phyloP scores from a whole-genome alignment of 768 basidiomycete species.

The Suillus sp. region DNA sequence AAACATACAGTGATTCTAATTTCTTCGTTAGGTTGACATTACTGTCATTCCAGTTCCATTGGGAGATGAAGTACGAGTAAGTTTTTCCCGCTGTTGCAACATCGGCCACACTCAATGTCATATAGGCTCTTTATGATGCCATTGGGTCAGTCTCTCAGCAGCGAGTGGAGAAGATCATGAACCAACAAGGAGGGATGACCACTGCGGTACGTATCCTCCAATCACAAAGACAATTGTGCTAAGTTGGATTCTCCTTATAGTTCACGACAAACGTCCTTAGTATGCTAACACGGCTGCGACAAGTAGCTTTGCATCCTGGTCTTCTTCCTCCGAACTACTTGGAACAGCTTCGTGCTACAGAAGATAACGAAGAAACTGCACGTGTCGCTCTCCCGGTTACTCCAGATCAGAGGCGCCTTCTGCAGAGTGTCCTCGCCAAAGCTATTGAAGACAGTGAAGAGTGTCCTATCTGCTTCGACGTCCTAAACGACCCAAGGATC shows the following conservation, averaged over 20 bases:
- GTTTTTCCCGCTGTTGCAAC: constrained; percentile 17
- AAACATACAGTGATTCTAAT: constrained; percentile 12
- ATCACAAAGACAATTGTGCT: constrained; percentile 2
- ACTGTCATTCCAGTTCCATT: constrained; percentile 73
- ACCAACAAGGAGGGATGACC: constrained; percentile 37
- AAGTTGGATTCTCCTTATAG: constrained; percentile 36
- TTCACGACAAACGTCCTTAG: constrained; percentile 71
- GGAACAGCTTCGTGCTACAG: constrained; percentile 52
- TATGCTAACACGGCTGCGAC: constrained; percentile 85
- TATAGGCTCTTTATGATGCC: constrained; percentile 65
- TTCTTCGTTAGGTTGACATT: constrained; percentile 63
- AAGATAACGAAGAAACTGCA: constrained; percentile 24
- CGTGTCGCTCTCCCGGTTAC: constrained; percentile 43
- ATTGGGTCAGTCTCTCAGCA: constrained; percentile 65
- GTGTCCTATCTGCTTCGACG: constrained; percentile 73
- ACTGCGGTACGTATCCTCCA: constrained; percentile 40
- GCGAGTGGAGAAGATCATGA: constrained; percentile 60
- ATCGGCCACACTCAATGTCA: constrained; percentile 10
- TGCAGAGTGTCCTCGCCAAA: constrained; percentile 61
- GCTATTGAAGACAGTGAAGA: constrained; percentile 82
- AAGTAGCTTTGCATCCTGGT: constrained; percentile 77
- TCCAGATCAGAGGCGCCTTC: constrained; percentile 51
- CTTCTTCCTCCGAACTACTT: constrained; percentile 73
- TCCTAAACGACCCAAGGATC: constrained; percentile 66
- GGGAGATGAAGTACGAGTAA: constrained; percentile 62